Base-by-base conservation (phyloP, 306 rosid genomes). In the Dalbergia oliveri region DNA sequence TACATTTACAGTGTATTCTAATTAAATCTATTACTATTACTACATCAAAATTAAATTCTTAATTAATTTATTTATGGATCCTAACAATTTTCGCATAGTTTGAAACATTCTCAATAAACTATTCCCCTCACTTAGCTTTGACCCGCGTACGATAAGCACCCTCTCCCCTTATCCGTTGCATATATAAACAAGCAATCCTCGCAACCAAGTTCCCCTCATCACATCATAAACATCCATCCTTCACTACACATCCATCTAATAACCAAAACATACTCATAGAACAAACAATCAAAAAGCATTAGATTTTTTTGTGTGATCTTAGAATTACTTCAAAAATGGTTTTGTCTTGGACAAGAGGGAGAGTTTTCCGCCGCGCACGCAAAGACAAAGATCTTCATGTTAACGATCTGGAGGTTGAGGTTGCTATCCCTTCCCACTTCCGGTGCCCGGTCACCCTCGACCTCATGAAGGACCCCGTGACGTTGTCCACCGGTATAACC, bases 401-500 rank as follows among this genome's bases (percentile, higher is more conserved):
- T 2, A 54, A 54, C 10, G 86, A 76, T 39, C 69, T 87, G 66
- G 92, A 84, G 50, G 64, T 89, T 31, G 97, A 87, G 23, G 35
- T 91, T 3, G 84, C 79, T 0, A 78, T 90, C 35, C 98, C 98
- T 4, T 41, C 79, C 1, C 91, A 92, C 54, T 94, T 88, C 79
- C 86, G 90, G 35, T 94, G 97, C 58, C 98, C 97, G 16, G 88
- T 94, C 4, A 80, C 94, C 3, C 88, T 92, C 14, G 98, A 94
- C 50, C 62, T 92, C 78, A 94, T 94, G 97, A 92, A 85, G 26
- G 97, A 94, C 23, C 98, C 98, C 0, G 97, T 94, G 12, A 92
- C 94, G 1, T 33, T 94, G 13, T 79, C 83, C 4, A 92, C 97
- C 0, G 98, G 98, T 11, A 91, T 94, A 54, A 88, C 97, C 61